phyloP scores from a whole-genome alignment of 1,284 basidiomycete species.

The Acaromyces ingoldii region DNA sequence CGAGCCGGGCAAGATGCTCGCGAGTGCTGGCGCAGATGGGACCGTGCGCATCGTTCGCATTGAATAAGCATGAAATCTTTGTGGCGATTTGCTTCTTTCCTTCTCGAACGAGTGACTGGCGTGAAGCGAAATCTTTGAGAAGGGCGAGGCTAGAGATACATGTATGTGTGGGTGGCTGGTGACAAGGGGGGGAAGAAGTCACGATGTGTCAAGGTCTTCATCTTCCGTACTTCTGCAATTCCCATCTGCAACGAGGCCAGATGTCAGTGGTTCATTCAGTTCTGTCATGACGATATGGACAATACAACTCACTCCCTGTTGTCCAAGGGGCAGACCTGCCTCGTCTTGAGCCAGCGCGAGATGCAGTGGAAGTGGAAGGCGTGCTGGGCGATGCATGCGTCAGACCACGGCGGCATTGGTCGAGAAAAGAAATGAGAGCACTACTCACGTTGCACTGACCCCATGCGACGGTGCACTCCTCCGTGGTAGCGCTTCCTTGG shows the following conservation, averaged over 20 bases:
- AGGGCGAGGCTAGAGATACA: too few relatives aligned
- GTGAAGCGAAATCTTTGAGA: too few relatives aligned
- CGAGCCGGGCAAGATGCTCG: slow-evolving; percentile 16
- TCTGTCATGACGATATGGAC: not conserved
- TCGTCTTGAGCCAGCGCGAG: slow-evolving; percentile 97
- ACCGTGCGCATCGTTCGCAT: slow-evolving; percentile 1
- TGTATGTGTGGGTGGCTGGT: too few relatives aligned
- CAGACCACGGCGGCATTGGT: not conserved
- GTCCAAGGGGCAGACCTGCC: slow-evolving; percentile 96
- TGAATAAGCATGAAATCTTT: too few relatives aligned
- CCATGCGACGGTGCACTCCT: slow-evolving; percentile 99
- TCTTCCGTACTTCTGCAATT: slow-evolving; percentile 82
- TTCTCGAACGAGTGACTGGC: too few relatives aligned
- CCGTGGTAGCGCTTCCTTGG: slow-evolving; percentile 89
- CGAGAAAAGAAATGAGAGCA: not conserved
- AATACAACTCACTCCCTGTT: slow-evolving; percentile 61
- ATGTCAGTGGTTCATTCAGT: not conserved
- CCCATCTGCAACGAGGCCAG: slow-evolving; percentile 64
- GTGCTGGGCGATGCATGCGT: slow-evolving; percentile 62
- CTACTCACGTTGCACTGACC: slow-evolving; percentile 89
- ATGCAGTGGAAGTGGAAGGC: slow-evolving; percentile 99
- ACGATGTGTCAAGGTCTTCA: too few relatives aligned
- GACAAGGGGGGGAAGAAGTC: too few relatives aligned
- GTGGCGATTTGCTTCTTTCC: too few relatives aligned
- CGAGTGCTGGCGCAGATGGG: not conserved